Percentiles rank a stretch among this genome's conserved stretches.
phyloP scores from a whole-genome alignment of 345 rosid species.

The Eucalyptus decipiens region DNA sequence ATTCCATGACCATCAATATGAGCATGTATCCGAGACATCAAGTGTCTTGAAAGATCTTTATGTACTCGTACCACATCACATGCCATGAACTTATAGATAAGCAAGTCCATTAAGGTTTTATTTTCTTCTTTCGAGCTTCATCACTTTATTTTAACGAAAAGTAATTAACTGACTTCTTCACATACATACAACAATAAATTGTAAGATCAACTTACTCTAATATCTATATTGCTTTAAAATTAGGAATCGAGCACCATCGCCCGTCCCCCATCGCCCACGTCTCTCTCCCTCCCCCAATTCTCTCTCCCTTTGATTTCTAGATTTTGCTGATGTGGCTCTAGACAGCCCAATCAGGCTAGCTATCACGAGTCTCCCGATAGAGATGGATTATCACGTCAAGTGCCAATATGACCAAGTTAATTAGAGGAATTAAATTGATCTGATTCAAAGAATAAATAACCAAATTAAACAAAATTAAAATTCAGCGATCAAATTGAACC shows the following conservation, averaged over 20 bases:
- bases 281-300: not conserved
- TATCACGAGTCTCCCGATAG: rapidly evolving
- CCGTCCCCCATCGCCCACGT: not conserved
- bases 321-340: no score
- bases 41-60: not conserved
- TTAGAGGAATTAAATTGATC: not conserved
- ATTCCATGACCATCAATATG: not conserved
- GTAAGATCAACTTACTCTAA: not conserved
- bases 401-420: not conserved
- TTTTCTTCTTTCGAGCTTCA: not conserved
- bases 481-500: no score
- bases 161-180: not conserved
- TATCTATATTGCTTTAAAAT: not conserved
- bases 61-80: not conserved
- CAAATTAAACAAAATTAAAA: no score
- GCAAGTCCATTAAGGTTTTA: not conserved
- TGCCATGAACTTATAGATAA: not conserved
- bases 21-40: not conserved
- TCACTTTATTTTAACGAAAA: not conserved
- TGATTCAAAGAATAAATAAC: no score
- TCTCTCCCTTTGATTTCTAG: not conserved
- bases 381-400: no score
- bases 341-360: no score
- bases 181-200: not conserved
- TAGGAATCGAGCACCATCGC: not conserved